These are phyloP conservation scores for Cairneyella variabilis DNA, from an alignment of 495 filamentous ascomycete species.

Conservation along the genomic window DNA sequence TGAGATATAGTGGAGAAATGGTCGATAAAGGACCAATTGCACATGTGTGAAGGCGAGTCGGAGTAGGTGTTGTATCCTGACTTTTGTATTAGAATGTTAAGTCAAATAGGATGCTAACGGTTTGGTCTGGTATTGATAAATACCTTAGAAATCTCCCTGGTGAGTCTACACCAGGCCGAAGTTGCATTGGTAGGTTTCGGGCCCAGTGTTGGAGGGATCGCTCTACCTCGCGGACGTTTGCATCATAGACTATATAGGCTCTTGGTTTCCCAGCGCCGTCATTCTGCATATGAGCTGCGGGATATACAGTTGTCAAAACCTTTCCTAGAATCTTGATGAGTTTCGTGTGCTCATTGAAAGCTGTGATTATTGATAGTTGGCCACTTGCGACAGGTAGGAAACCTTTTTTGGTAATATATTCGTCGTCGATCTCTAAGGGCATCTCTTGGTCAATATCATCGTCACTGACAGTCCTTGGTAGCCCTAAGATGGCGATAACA, in stretches of 20 bases:
- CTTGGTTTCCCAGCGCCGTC: conserved; percentile 28
- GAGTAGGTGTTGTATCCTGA: conserved; percentile 65
- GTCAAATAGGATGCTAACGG: not conserved
- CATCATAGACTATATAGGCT: conserved; percentile 63
- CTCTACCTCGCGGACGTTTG: conserved; percentile 70
- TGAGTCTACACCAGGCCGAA: conserved; percentile 59
- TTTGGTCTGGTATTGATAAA: too few species aligned
- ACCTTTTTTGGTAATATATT: conserved; percentile 60
- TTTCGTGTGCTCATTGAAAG: conserved; percentile 62
- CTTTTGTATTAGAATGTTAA: conserved; percentile 24
- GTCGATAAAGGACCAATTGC: conserved; percentile 73
- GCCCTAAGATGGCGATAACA: conserved; percentile 64
- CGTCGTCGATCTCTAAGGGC: conserved; percentile 63
- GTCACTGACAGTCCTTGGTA: conserved; percentile 64
- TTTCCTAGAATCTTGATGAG: conserved; percentile 63
- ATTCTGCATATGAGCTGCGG: conserved; percentile 58
- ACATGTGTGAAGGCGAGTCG: conserved; percentile 69
- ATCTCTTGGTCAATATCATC: conserved; percentile 75
- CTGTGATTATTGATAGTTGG: conserved; percentile 56
- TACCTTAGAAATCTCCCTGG: conserved; percentile 58
- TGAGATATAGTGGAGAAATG: conserved; percentile 73
- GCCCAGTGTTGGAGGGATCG: conserved; percentile 66
- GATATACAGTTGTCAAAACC: conserved; percentile 69
- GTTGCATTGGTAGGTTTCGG: conserved; percentile 56
- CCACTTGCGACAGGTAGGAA: conserved; percentile 58